phyloP scores from a whole-genome alignment of 495 filamentous ascomycete species.

The Haplographium delicatum region DNA sequence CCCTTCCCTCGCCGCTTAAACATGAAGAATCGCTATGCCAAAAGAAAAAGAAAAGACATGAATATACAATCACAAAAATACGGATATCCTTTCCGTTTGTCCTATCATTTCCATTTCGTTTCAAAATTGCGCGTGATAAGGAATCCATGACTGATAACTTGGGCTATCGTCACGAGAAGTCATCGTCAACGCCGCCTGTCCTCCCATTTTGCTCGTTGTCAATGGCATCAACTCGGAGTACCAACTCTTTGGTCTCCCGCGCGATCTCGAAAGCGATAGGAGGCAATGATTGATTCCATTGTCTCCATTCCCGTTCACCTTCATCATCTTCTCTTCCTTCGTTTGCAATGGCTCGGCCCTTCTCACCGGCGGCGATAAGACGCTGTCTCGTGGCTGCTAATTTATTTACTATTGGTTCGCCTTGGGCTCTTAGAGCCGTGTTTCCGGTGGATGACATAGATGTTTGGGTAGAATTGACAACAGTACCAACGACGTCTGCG shows the following conservation, averaged over 20 bases:
- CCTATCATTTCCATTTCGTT: no score
- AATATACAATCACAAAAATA: no score
- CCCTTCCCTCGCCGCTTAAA: no score
- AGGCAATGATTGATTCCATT: slow-evolving; percentile 65
- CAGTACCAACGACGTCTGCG: slow-evolving; percentile 60
- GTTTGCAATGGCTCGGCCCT: slow-evolving; percentile 51
- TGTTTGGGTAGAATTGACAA: slow-evolving; percentile 60
- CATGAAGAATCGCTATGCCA: no score
- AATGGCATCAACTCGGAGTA: slow-evolving; percentile 29
- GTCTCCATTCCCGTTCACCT: slow-evolving; percentile 49
- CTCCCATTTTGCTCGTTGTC: slow-evolving; percentile 15
- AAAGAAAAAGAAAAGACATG: no score
- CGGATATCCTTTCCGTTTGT: no score
- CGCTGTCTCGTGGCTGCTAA: slow-evolving; percentile 60
- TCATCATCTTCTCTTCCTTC: slow-evolving; percentile 27
- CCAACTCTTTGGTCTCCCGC: slow-evolving; percentile 73
- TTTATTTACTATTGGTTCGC: slow-evolving; percentile 55
- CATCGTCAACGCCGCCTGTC: slow-evolving; percentile 14
- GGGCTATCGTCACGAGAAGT: slow-evolving; percentile 25
- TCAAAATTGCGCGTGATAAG: no score
- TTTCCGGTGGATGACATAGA: slow-evolving; percentile 44
- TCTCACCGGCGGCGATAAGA: slow-evolving; percentile 60
- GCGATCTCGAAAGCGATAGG: slow-evolving; percentile 87
- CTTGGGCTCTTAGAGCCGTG: slow-evolving; percentile 45
- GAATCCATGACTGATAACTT: no score